Evolutionary conservation across 2,329 filamentous ascomycete genomes (phyloP).

Genomic region (Aspergillus sp.): DNA sequence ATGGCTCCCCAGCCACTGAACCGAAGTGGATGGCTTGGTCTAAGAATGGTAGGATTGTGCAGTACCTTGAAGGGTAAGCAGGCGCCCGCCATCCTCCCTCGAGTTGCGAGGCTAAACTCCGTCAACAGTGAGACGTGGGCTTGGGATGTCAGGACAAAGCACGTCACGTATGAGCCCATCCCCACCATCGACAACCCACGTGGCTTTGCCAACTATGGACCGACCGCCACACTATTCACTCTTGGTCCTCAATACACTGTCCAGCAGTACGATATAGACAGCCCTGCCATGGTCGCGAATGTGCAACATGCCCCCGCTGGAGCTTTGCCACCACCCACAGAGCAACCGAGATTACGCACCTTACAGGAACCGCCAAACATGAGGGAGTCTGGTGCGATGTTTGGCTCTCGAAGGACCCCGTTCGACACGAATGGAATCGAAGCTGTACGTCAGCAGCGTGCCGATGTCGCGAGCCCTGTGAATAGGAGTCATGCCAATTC

Average conservation of each 20-base stretch:
- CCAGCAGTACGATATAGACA: constrained; percentile 93
- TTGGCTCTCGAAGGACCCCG: constrained; percentile 74
- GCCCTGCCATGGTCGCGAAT: constrained; percentile 78
- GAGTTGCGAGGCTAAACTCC: background rate
- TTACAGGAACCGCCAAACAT: constrained; percentile 53
- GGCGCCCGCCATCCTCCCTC: background rate
- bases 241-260: constrained; percentile 84
- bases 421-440: constrained; percentile 68
- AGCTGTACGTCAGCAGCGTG: constrained; percentile 60
- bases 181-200: constrained; percentile 80
- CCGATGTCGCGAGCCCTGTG: constrained; percentile 70
- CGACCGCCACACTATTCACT: constrained; percentile 89
- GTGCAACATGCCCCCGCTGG: constrained; percentile 81
- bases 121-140: constrained; percentile 75
- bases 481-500: constrained; percentile 64
- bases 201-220: constrained; percentile 84
- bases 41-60: constrained; percentile 93
- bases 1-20: constrained; percentile 66
- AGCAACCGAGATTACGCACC: constrained; percentile 54
- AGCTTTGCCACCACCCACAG: constrained; percentile 78
- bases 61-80: constrained; percentile 85
- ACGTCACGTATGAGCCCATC: constrained; percentile 86
- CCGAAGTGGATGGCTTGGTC: constrained; percentile 98
- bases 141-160: constrained; percentile 98
- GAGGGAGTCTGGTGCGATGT: constrained; percentile 72